Base-by-base conservation (phyloP, 305 asterid genomes). In the Fraxinus dipetala region DNA sequence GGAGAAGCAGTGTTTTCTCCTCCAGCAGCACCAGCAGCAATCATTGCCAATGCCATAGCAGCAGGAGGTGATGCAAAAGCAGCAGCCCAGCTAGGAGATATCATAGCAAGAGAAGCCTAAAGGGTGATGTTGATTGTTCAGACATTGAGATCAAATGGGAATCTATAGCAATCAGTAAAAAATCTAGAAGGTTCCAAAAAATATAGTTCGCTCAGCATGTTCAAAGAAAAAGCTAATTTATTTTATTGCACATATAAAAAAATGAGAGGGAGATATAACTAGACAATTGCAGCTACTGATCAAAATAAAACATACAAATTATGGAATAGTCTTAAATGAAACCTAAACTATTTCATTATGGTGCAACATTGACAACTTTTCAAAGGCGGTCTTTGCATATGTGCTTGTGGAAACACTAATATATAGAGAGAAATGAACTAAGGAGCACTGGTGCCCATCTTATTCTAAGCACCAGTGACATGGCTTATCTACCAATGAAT, bases 11-110 rank as follows among this genome's bases (percentile, higher is more conserved):
- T 56, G 51, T 89, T 86, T 90, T 96, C 99, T 84, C 94, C 97
- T 79, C 99, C 99, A 89, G 91, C 98, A 86, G 98, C 97, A 85
- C 99, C 99, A 63, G 99, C 99, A 85, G 98, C 99, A 81, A 96
- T 91, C 98, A 96, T 96, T 65, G 98, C 97, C 87, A 96, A 91
- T 28, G 97, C 97, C 98, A 96, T 89, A 76, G 99, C 97, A 88
- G 98, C 98, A 79, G 99, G 98, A 67, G 99, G 99, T 81, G 99
- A 94, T 72, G 99, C 99, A 89, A 96, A 96, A 77, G 99, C 91
- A 87, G 98, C 98, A 83, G 99, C 98, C 99, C 99, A 96, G 89
- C 97, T 92, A 72, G 99, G 93, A 81, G 99, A 92, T 83, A 90
- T 88, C 99, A 96, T 92, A 85, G 97, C 93, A 84, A 94, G 92